These are phyloP conservation scores for Paramecium primaurelia DNA, from an alignment of 73 alveolate genomes.

Conservation along the genomic window DNA sequence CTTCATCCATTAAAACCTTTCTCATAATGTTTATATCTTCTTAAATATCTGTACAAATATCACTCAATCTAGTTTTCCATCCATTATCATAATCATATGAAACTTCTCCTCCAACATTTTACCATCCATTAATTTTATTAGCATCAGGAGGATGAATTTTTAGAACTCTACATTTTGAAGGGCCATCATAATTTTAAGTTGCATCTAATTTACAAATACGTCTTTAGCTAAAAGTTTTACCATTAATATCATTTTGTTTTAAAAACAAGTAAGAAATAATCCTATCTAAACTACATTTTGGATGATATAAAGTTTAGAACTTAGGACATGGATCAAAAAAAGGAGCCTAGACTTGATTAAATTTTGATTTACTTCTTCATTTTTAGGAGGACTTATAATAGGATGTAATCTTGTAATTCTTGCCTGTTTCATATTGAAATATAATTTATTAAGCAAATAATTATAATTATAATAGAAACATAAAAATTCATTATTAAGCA, in stretches of 20 bases:
- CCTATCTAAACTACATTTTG: not conserved
- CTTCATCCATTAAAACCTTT: not conserved
- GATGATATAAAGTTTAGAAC: not conserved
- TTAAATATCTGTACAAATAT: not conserved
- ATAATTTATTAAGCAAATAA: slow-evolving; percentile 36
- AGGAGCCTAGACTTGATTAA: not conserved
- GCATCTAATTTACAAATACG: slow-evolving; percentile 8
- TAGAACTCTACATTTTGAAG: not conserved
- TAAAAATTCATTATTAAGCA: slow-evolving; percentile 34
- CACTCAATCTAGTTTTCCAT: not conserved
- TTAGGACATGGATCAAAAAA: slow-evolving; percentile 41
- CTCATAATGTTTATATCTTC: not conserved
- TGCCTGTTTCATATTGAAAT: slow-evolving; percentile 22
- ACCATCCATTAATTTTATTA: slow-evolving; percentile 15
- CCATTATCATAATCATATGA: slow-evolving; percentile 10
- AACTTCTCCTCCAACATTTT: slow-evolving; percentile 31
- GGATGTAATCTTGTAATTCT: not conserved
- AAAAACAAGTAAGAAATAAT: not conserved
- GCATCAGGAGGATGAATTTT: not conserved
- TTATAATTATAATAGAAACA: not conserved
- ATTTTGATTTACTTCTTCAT: not conserved
- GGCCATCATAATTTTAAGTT: slow-evolving; percentile 19
- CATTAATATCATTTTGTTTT: not conserved
- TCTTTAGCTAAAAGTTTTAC: slow-evolving; percentile 25
- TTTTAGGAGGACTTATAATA: not conserved